phyloP scores from a whole-genome alignment of 2,329 filamentous ascomycete genomes.

The Apiospora kogelbergensis region DNA sequence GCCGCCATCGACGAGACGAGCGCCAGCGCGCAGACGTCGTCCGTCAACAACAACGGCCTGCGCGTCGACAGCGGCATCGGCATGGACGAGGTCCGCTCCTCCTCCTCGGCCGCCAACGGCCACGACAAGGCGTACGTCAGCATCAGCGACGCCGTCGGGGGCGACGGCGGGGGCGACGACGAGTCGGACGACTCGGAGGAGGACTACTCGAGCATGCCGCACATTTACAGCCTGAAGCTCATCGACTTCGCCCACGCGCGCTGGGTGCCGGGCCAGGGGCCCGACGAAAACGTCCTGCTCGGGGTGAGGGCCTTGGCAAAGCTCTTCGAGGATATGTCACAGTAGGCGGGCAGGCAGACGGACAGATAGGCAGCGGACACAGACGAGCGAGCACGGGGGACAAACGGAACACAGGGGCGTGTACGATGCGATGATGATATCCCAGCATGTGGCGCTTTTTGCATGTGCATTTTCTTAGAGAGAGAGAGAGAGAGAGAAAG shows the following conservation, averaged over 20 bases:
- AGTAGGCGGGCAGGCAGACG: neutral
- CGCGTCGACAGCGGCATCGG: conserved; percentile 58
- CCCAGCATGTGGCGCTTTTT: conserved; percentile 3
- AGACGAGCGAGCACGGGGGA: neutral
- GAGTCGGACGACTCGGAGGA: conserved; percentile 55
- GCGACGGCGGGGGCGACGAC: conserved; percentile 39
- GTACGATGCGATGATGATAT: conserved; percentile 6
- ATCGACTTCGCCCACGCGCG: conserved; percentile 96
- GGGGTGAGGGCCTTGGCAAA: conserved; percentile 71
- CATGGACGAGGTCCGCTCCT: conserved; percentile 37
- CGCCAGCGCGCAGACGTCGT: conserved; percentile 36
- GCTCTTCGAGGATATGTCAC: conserved; percentile 66
- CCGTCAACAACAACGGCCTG: conserved; percentile 35
- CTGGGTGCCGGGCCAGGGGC: conserved; percentile 78
- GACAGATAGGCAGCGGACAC: neutral
- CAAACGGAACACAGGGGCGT: neutral
- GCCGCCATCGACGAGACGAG: conserved; percentile 55
- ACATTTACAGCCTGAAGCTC: conserved; percentile 77
- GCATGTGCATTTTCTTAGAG: conserved; percentile 7
- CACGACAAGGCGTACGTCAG: neutral
- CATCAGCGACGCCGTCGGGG: conserved; percentile 28
- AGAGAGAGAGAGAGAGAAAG: neutral
- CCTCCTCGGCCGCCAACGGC: conserved; percentile 3
- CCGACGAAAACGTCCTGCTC: conserved; percentile 78
- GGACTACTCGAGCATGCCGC: conserved; percentile 48